These are phyloP conservation scores for Amaranthus tricolor DNA, from an alignment of 179 eudicot species.

Conservation along the genomic window DNA sequence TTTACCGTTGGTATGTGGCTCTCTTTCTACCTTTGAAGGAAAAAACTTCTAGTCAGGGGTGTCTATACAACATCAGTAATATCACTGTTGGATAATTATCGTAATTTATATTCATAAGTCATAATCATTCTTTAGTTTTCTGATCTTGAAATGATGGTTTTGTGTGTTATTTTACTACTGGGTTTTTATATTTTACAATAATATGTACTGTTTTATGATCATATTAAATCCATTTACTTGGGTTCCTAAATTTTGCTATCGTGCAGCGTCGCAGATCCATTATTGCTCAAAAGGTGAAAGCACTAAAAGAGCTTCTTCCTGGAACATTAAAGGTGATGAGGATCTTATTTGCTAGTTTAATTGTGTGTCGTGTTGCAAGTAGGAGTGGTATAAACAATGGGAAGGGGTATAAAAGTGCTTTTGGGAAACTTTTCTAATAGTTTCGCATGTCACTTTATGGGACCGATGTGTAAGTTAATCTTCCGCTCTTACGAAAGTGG, in stretches of 20 bases:
- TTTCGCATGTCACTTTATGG: too few species aligned
- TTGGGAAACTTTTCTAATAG: neutral
- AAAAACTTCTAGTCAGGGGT: neutral
- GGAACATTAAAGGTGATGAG: constrained; percentile 12
- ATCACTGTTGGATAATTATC: neutral
- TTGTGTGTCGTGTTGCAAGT: neutral
- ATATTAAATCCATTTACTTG: neutral
- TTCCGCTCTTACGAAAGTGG: too few species aligned
- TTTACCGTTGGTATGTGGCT: too few species aligned
- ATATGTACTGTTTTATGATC: neutral
- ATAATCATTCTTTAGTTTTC: neutral
- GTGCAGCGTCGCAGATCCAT: constrained; percentile 15
- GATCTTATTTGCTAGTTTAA: constrained; percentile 8
- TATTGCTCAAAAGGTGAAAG: constrained; percentile 13
- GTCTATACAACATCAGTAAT: neutral
- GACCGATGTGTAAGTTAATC: too few species aligned
- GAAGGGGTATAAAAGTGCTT: neutral
- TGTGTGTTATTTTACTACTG: neutral
- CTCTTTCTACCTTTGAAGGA: neutral
- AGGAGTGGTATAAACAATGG: neutral
- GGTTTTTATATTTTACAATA: neutral
- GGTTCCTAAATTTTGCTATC: neutral
- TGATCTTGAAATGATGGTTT: neutral
- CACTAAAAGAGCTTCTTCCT: constrained; percentile 19
- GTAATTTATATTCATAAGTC: neutral